phyloP scores from a whole-genome alignment of 1,139 yeast species.

The Magnusiomyces clavatus region DNA sequence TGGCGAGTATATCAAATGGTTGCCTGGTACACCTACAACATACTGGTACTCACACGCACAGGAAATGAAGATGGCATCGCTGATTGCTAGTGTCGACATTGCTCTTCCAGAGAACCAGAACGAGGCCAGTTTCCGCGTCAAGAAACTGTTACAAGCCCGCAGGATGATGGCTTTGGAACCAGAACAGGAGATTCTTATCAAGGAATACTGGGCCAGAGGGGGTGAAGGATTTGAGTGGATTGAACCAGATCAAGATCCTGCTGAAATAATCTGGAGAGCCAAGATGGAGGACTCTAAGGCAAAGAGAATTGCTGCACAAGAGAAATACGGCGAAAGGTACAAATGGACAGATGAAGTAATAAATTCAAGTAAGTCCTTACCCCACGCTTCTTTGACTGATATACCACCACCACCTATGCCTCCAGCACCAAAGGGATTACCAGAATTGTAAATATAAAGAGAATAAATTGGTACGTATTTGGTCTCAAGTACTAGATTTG shows the following conservation, averaged over 20 bases:
- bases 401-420: constrained; percentile 13
- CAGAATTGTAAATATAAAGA: constrained; percentile 2
- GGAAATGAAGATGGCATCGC: constrained; percentile 59
- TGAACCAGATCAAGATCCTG: constrained; percentile 76
- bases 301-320: constrained; percentile 8
- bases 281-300: constrained; percentile 13
- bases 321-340: constrained; percentile 15
- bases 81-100: constrained; percentile 56
- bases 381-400: constrained; percentile 27
- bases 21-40: constrained; percentile 55
- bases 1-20: constrained; percentile 53
- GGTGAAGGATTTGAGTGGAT: constrained; percentile 76
- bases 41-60: constrained; percentile 63
- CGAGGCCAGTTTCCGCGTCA: constrained; percentile 29
- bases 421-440: constrained; percentile 5
- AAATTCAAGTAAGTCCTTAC: constrained; percentile 17
- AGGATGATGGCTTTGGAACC: constrained; percentile 48
- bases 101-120: constrained; percentile 35
- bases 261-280: constrained; percentile 33
- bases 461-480: too few relatives aligned
- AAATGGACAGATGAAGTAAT: constrained; percentile 24
- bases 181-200: constrained; percentile 50
- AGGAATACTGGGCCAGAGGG: constrained; percentile 71
- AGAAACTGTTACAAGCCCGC: constrained; percentile 25
- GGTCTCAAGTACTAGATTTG: not conserved